A percentile compares a stretch with the other conserved stretches of the same genome.
Evolutionary conservation across 228 moss, liverwort and hornwort genomes (phyloP).

Genomic region (Sphagnum magellanicum): DNA sequence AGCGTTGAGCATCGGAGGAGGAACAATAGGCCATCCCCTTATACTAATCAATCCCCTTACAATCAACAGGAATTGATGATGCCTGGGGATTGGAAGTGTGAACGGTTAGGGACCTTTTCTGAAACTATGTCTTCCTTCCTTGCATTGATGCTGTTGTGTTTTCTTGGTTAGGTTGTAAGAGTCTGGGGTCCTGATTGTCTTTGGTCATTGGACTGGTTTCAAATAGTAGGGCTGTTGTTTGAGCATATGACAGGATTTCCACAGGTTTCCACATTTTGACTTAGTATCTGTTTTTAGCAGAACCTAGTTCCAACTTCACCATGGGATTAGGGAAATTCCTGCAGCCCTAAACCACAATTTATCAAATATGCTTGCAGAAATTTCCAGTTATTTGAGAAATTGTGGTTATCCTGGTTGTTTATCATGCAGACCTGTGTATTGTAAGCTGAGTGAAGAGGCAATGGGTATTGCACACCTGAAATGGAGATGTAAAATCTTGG

Average conservation of each 20-base stretch:
- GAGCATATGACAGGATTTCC: background rate
- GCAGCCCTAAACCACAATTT: too few relatives aligned
- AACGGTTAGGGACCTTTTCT: slow-evolving; percentile 21
- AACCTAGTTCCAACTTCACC: background rate
- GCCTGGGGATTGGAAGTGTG: slow-evolving; percentile 40
- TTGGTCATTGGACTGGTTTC: too few relatives aligned
- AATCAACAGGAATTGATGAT: slow-evolving; percentile 3
- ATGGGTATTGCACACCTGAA: too few relatives aligned
- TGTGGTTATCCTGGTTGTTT: background rate
- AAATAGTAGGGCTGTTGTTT: too few relatives aligned
- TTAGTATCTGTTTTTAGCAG: background rate
- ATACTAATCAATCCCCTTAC: too few relatives aligned
- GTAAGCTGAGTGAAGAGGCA: background rate
- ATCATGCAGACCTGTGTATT: background rate
- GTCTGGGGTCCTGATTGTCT: background rate
- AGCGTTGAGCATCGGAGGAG: slow-evolving; percentile 8
- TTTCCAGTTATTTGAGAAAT: background rate
- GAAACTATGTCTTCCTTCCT: slow-evolving; percentile 1
- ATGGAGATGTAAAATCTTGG: too few relatives aligned
- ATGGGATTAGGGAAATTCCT: background rate
- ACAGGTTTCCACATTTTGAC: background rate
- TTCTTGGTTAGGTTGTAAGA: background rate
- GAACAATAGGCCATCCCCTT: too few relatives aligned
- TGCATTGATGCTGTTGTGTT: background rate
- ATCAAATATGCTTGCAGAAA: background rate